These are phyloP conservation scores for Jasminum sambac DNA, from an alignment of 257 asterid genomes.

Conservation along the genomic window DNA sequence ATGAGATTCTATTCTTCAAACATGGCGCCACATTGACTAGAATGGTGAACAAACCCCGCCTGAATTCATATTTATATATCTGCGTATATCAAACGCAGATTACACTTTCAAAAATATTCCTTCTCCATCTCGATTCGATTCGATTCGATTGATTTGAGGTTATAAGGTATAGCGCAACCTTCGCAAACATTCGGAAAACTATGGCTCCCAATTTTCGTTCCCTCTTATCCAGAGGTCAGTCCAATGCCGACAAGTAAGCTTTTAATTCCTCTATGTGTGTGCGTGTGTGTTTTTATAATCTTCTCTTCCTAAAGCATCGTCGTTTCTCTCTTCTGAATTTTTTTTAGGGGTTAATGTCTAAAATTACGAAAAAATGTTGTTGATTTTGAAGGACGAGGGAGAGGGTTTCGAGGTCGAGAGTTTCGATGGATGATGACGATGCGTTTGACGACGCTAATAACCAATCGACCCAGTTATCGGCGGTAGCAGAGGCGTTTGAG, in stretches of 20 bases:
- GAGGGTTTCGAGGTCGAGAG: constrained; percentile 17
- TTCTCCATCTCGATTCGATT: neutral
- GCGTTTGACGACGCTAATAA: constrained; percentile 43
- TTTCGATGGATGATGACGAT: constrained; percentile 47
- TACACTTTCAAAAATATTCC: too few species aligned
- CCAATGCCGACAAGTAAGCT: constrained; percentile 39
- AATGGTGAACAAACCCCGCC: neutral
- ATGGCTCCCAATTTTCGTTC: constrained; percentile 65
- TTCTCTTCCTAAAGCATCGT: neutral
- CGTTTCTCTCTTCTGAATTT: neutral
- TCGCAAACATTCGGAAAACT: constrained; percentile 29
- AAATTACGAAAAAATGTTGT: constrained; percentile 17
- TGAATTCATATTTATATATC: too few species aligned
- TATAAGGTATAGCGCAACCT: constrained; percentile 33
- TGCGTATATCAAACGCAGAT: too few species aligned
- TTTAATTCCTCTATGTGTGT: neutral
- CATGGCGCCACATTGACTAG: neutral
- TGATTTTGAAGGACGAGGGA: constrained; percentile 47
- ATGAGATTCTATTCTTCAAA: neutral
- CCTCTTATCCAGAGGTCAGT: constrained; percentile 37
- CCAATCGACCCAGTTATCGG: constrained; percentile 56
- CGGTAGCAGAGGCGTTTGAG: constrained; percentile 88
- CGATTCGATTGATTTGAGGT: neutral
- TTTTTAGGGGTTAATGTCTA: neutral
- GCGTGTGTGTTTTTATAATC: too few species aligned